phyloP scores from a whole-genome alignment of 805 yeast species.

The Hanseniaspora nectarophila region DNA sequence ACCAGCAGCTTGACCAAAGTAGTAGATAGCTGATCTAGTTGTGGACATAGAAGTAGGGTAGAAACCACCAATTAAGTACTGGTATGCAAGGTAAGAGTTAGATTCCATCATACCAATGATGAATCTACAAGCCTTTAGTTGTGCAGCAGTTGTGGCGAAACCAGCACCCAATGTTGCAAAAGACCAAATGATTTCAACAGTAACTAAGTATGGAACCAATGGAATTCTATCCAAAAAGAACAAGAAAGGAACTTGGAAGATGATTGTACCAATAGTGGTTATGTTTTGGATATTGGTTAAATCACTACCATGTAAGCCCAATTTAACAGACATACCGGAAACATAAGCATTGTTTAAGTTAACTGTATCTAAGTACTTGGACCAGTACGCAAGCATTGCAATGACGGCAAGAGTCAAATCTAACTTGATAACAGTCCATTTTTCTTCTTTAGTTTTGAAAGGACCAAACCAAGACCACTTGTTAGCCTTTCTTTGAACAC shows the following conservation, averaged over 20 bases:
- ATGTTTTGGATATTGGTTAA: slow-evolving; percentile 47
- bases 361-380: slow-evolving; percentile 48
- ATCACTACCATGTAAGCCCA: slow-evolving; percentile 50
- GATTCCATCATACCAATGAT: slow-evolving; percentile 57
- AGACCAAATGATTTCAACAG: slow-evolving; percentile 50
- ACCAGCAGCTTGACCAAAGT: slow-evolving; percentile 53
- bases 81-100: slow-evolving; percentile 47
- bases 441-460: slow-evolving; percentile 35
- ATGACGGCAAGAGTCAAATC: slow-evolving; percentile 42
- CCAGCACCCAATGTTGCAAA: slow-evolving; percentile 44
- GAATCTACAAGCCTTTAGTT: slow-evolving; percentile 48
- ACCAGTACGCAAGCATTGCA: slow-evolving; percentile 54
- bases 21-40: slow-evolving; percentile 51
- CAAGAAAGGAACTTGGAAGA: slow-evolving; percentile 54
- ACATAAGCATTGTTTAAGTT: slow-evolving; percentile 57
- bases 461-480: slow-evolving; percentile 48
- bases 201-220: slow-evolving; percentile 37
- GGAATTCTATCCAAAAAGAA: slow-evolving; percentile 44
- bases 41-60: slow-evolving; percentile 45
- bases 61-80: slow-evolving; percentile 48
- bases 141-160: slow-evolving; percentile 34
- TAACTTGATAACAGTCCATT: slow-evolving; percentile 36
- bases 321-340: slow-evolving; percentile 47
- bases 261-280: slow-evolving; percentile 46
- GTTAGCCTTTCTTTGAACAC: slow-evolving; percentile 20